Conservation (phyloP, 495 filamentous ascomycete genomes). For the Lentithecium fluviatile region DNA sequence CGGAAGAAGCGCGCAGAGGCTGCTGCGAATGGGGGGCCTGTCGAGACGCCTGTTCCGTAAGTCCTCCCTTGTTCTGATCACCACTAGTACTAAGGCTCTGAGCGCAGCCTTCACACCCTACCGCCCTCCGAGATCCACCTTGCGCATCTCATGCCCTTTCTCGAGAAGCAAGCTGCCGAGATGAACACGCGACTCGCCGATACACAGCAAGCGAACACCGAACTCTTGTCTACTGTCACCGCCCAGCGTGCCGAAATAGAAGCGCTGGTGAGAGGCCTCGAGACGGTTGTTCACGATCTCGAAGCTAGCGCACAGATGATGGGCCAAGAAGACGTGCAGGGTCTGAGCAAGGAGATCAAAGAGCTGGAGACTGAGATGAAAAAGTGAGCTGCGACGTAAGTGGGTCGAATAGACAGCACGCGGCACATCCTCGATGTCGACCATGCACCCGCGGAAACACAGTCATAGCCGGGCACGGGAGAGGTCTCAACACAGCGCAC, state of each 20-base stretch:
- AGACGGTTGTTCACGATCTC: conserved; percentile 66
- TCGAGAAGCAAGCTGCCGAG: conserved; percentile 58
- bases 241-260: conserved; percentile 74
- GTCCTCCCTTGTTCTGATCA: conserved; percentile 22
- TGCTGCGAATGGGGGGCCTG: conserved; percentile 31
- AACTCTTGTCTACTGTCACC: conserved; percentile 60
- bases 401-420: neutral
- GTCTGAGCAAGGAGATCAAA: conserved; percentile 50
- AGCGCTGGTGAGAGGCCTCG: conserved; percentile 60
- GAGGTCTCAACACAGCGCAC: no score
- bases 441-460: no score
- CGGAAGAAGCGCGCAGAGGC: conserved; percentile 49
- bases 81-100: neutral
- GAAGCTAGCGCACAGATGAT: conserved; percentile 51
- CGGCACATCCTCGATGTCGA: no score
- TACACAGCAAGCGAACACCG: conserved; percentile 63
- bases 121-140: conserved; percentile 62
- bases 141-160: conserved; percentile 69
- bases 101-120: conserved; percentile 72
- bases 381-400: conserved; percentile 6
- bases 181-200: conserved; percentile 62
- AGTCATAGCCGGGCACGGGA: no score
- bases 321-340: conserved; percentile 44
- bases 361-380: conserved; percentile 50
- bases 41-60: conserved; percentile 50